phyloP scores from a whole-genome alignment of 805 yeast genomes.

The Candida dendrica region DNA sequence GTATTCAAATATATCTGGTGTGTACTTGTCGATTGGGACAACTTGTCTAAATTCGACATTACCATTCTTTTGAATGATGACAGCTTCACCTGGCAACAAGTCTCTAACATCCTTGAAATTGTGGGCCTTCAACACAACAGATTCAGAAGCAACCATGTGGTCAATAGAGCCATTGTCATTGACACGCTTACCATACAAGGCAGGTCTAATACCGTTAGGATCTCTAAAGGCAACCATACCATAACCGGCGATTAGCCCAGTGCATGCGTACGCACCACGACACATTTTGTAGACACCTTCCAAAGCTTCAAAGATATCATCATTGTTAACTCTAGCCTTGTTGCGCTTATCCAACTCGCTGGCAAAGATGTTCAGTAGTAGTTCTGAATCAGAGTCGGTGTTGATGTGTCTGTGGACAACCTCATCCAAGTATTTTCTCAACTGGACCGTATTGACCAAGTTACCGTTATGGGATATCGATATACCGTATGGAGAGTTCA shows the following conservation, averaged over 20 bases:
- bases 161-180: conserved; percentile 66
- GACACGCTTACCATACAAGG: conserved; percentile 75
- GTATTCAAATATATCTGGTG: conserved; percentile 95
- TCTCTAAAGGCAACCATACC: conserved; percentile 95
- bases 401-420: conserved; percentile 94
- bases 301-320: conserved; percentile 81
- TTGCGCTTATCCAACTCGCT: conserved; percentile 84
- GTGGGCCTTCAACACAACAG: conserved; percentile 90
- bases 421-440: conserved; percentile 79
- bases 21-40: conserved; percentile 65
- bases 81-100: conserved; percentile 92
- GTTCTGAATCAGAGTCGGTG: conserved; percentile 94
- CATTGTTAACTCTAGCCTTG: conserved; percentile 87
- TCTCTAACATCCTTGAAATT: conserved; percentile 78
- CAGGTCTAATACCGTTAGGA: conserved; percentile 93
- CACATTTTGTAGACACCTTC: conserved; percentile 73
- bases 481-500: conserved; percentile 94
- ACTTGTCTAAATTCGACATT: conserved; percentile 82
- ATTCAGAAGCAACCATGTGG: conserved; percentile 92
- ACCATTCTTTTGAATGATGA: conserved; percentile 76
- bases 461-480: conserved; percentile 91
- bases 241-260: conserved; percentile 92
- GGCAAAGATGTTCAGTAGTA: conserved; percentile 84
- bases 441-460: conserved; percentile 76
- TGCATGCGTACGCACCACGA: conserved; percentile 97